Base-by-base conservation (phyloP, 768 basidiomycete species). In the Tulasnella sp. region DNA sequence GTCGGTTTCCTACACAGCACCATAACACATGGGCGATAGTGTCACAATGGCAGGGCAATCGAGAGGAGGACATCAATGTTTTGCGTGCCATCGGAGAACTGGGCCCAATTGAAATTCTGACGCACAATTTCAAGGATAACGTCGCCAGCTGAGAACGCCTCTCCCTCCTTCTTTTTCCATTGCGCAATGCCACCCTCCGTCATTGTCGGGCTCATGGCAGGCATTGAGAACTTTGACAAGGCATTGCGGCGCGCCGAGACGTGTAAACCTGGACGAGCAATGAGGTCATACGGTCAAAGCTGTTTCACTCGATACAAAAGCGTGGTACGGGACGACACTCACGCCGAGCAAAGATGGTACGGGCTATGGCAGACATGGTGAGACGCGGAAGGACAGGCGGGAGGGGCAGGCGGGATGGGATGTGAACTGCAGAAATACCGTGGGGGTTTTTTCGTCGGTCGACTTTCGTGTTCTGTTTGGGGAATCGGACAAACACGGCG, bases 171-270 rank as follows among this genome's bases (percentile, higher is more conserved):
- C 74, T 87, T 86, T 78, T 98, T 98, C 93, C 96, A 99, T 31
- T 78, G 77, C 43, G 94, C 87, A 69, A 99, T 96, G 62, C 94
- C 96, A 61, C 96, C 96, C 75, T 98, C 96, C 2, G 92, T 92
- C 96, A 99, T 99, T 58, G 96, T 99, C 31, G 96, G 96, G 61
- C 90, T 94, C 94, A 98, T 99, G 64, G 96, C 92, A 58, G 92
- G 93, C 90, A 96, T 93, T 62, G 82, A 75, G 73, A 97, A 93
- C 68, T 82, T 88, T 59, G 86, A 74, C 63, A 98, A 77, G 36
- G 84, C 92, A 73, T 76, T 73, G 64, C 85, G 74, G 61, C 81
- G 79, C 54, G 83, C 77, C 29, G 93, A 92, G 65, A 78, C 77
- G 74, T 92, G 88, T 53, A 97, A 74, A 65, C 81, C 93, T 94